Evolutionary conservation across 306 rosid genomes (phyloP), one percentile per base, ranked within the genome.

Genomic region (Hippophae tibetana): DNA sequence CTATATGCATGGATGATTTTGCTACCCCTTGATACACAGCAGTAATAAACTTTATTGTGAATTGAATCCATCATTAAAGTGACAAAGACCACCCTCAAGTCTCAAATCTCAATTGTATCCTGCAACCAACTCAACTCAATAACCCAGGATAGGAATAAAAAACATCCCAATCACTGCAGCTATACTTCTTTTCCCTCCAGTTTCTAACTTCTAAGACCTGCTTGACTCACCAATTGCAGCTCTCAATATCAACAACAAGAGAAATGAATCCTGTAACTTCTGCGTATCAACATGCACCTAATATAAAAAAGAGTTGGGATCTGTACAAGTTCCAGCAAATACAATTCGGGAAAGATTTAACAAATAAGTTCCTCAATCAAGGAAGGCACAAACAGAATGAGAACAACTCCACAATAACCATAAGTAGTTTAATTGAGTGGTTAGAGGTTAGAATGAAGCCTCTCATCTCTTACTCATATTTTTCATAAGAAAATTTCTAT

Each of bases 11-110:
- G 76, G 59, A 82, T 73, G 68, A 89, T 50, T 7, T 79, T 73
- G 49, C 57, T 77, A 53, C 80, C 71, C 77, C 74, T 86, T 49
- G 85, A 77, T 64, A 82, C 92, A 74, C 92, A 89, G 51, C 97
- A 86, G 69, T 86, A 86, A 58, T 79, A 54, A 63, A 89, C 89
- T 7, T 63, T 81, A 65, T 75, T 74, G 65, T 72, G 92, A 76
- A 79, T 69, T 1, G 86, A 71, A 63, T 78, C 81, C 92, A 89
- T 84, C 10, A 43, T 9, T n/a, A 49, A 5, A 13, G 53, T 13
- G 2, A 9, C 7, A 12, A n/a, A 49, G 13, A 12, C 14, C 14
- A 49, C 14, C 2, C 14, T 46, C 68, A 46, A 31, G 38, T 4
- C 38, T 31, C 38, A 31, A 31, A 31, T 11, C 14, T 46, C 68